Base-by-base conservation (phyloP, 352 stramenopile genomes). In the Phytopythium helicoides region DNA sequence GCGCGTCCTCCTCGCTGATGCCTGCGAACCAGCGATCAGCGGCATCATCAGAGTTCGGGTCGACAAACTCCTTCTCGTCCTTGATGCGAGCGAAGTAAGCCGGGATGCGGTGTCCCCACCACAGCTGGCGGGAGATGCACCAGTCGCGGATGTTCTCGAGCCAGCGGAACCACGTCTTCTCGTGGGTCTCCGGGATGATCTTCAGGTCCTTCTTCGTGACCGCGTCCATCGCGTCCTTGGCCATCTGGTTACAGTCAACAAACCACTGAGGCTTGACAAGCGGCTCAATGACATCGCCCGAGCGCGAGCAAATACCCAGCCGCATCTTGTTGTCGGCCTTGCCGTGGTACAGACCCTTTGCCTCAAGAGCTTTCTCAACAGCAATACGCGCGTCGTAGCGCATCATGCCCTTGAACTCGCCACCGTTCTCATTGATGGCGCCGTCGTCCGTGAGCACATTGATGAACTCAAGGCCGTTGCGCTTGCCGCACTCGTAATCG, bases 251-350 rank as follows among this genome's bases (percentile, higher is more conserved):
- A 62, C 87, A 96, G 63, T 96, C 86, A 6, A 96, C 74, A 48
- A 94, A 96, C 98, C 98, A 99, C 81, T 99, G 98, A n/a, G 97
- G 97, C 76, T 98, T 99, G 39, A 99, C 95, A 55, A 99, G 92
- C 23, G 98, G 98, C 79, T 99, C 98, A 50, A 99, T 97, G 62
- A 99, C 86, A 73, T 99, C 97, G 41, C 96, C 96, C 35, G 95
- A 99, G 49, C 97, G 92, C 34, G 96, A 99, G 76, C 97, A 99
- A 41, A 99, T 75, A 35, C 95, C 94, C 14, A 99, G 78, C 34
- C 93, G 84, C 97, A 99, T 99, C 73, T 98, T 98, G 78, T 99
- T 99, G 58, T 95, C 86, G 61, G 92, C 81, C 74, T 99, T 99
- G 58, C 96, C 98, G 36, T 96, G 82, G 60, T 95, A 98, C 33